A percentile compares a stretch with the other conserved stretches of the same genome.
Conservation (phyloP, 2,329 filamentous ascomycete species). For the Penicillium digitatum region DNA sequence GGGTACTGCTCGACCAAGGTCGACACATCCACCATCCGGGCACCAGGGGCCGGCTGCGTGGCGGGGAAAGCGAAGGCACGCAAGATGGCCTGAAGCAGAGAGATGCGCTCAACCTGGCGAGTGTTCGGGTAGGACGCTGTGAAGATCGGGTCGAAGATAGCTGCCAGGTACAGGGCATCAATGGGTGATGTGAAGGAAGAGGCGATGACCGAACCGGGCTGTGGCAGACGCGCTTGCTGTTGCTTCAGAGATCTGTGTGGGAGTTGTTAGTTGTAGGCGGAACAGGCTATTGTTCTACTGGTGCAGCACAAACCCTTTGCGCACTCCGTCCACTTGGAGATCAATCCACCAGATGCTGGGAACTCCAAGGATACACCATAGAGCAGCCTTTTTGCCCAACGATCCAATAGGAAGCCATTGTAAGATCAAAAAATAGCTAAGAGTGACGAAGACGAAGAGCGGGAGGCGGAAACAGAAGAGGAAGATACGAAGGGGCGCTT, state of each 20-base stretch:
- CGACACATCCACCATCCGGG: slow-evolving; percentile 57
- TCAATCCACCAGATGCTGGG: slow-evolving; percentile 98
- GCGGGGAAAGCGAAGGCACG: slow-evolving; percentile 64
- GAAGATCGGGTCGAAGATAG: slow-evolving; percentile 94
- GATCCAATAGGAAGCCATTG: slow-evolving; percentile 73
- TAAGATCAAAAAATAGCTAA: slow-evolving; percentile 73
- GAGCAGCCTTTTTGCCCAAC: slow-evolving; percentile 70
- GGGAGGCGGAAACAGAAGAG: slow-evolving; percentile 80
- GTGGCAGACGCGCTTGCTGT: slow-evolving; percentile 68
- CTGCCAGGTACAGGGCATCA: slow-evolving; percentile 88
- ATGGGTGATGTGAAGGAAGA: slow-evolving; percentile 89
- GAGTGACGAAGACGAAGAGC: slow-evolving; percentile 64
- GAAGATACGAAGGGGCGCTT: slow-evolving; percentile 62
- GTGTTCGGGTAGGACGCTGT: slow-evolving; percentile 75
- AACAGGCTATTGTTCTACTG: not conserved
- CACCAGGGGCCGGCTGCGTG: slow-evolving; percentile 44
- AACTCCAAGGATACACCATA: slow-evolving; percentile 84
- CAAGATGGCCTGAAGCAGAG: slow-evolving; percentile 69
- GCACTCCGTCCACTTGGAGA: slow-evolving; percentile 94
- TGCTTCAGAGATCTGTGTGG: slow-evolving; percentile 60
- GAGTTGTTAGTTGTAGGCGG: not conserved
- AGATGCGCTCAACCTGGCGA: slow-evolving; percentile 69
- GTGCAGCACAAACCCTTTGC: slow-evolving; percentile 63
- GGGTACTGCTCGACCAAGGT: slow-evolving; percentile 66
- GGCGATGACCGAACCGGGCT: slow-evolving; percentile 76